Base-by-base conservation (phyloP, 768 basidiomycete genomes). In the Holtermanniella nyarrowii region DNA sequence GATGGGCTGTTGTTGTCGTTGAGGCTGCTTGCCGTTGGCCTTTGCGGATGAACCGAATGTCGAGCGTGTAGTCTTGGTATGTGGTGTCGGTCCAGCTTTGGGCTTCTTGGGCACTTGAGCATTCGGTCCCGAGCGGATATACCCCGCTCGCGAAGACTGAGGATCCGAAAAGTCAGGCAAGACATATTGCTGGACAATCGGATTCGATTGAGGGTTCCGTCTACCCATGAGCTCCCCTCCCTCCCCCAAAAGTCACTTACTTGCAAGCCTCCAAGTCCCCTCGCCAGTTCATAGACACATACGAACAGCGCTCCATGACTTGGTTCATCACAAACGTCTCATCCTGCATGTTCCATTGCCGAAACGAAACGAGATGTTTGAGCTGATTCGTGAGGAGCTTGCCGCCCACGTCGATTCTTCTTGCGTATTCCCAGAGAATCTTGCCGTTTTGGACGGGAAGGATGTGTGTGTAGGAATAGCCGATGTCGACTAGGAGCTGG, bases 341-440 rank as follows among this genome's bases (percentile, higher is more conserved):
- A 63, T 95, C 89, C 83, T 91, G 90, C 86, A 96, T 88, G 70
- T 96, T 88, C 86, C 88, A 96, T 66, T 96, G 91, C 42, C 93
- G 82, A 70, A 86, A 96, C 12, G 89, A 93, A 4, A 91, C 80
- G 42, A 91, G 77, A 65, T 91, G 87, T 66, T 95, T 95, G 21
- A 97, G 78, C 47, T 93, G 86, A 72, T 97, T 96, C 22, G 91
- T 96, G 52, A 97, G 72, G 10, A 97, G 78, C 74, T 97, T 95
- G 44, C 91, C 93, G 47, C 93, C 91, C 16, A 95, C 83, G 65
- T 95, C 89, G 70, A 97, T 81, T 65, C 91, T 93, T 72, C 84
- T 85, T 44, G 89, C 85, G 31, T 86, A 86, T 48, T 76, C 73
- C 83, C 86, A 87, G 40, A 88, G 73, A 40, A 95, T 77, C 53